Evolutionary conservation across 257 asterid genomes (phyloP).

Genomic region (Solanum verrucosum): DNA sequence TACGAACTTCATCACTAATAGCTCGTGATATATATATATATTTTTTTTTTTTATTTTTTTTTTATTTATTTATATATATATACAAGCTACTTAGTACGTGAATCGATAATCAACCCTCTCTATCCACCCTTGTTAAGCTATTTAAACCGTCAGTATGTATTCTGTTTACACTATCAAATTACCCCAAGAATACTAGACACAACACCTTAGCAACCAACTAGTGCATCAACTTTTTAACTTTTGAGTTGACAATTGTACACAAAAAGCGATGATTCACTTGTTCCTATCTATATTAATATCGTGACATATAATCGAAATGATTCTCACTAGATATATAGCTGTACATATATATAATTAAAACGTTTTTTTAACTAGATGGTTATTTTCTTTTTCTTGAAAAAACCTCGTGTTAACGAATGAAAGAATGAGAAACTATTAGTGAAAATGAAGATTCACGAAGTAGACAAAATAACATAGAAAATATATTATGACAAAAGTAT

Average conservation of each 20-base stretch:
- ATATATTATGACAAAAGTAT: neutral
- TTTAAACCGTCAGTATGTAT: too few species aligned
- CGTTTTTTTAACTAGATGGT: too few species aligned
- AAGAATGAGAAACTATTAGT: neutral
- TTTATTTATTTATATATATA: too few species aligned
- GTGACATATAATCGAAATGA: neutral
- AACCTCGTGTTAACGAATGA: rapidly evolving
- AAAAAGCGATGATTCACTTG: neutral
- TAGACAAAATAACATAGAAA: neutral
- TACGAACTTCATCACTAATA: too few species aligned
- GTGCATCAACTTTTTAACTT: neutral
- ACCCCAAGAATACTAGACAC: neutral
- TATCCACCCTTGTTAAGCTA: neutral
- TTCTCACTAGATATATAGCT: neutral
- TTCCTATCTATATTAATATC: neutral
- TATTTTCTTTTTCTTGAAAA: neutral
- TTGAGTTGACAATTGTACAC: too few species aligned
- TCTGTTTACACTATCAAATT: too few species aligned
- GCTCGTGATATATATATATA: too few species aligned
- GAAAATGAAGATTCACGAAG: neutral
- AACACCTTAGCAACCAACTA: neutral
- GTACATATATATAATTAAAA: neutral
- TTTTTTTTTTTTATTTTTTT: too few species aligned
- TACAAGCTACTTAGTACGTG: neutral
- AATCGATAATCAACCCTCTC: neutral